Percentiles rank a stretch among this genome's conserved stretches.
Evolutionary conservation across 495 filamentous ascomycete species (phyloP).

Genomic region (Annulohypoxylon bovei): DNA sequence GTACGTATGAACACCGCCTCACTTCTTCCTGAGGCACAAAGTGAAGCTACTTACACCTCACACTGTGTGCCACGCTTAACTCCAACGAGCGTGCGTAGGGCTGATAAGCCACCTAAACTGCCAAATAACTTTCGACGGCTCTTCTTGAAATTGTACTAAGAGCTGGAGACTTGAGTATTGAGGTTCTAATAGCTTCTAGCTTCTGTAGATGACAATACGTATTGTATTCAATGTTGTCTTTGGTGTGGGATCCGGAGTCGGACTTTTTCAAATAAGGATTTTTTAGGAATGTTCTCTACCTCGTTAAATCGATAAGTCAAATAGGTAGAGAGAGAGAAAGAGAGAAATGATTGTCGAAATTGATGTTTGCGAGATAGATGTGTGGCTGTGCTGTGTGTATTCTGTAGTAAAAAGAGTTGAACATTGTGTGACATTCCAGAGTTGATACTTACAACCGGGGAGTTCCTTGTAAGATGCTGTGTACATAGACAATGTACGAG

Average conservation of each 20-base stretch:
- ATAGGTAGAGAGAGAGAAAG: neutral
- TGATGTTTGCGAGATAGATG: neutral
- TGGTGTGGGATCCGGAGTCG: conserved; percentile 4
- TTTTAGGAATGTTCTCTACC: neutral
- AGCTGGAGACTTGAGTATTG: neutral
- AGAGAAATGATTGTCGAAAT: neutral
- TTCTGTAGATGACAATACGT: neutral
- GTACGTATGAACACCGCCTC: conserved; percentile 27
- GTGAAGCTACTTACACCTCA: conserved; percentile 5
- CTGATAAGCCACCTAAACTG: conserved; percentile 26
- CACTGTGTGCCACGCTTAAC: conserved; percentile 30
- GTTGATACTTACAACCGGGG: neutral
- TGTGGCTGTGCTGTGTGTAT: conserved; percentile 9
- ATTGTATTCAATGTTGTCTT: too few species aligned
- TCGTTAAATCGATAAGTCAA: neutral
- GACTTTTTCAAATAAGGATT: conserved; percentile 1
- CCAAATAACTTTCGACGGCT: conserved; percentile 9
- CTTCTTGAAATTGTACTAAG: neutral
- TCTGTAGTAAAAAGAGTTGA: conserved; percentile 1
- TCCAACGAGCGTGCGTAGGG: conserved; percentile 18
- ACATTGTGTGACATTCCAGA: neutral
- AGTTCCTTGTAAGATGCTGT: neutral
- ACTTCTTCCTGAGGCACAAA: conserved; percentile 17
- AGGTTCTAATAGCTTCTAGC: neutral
- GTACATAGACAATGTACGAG: conserved; percentile 1